phyloP scores from a whole-genome alignment of 2,329 filamentous ascomycete species.

The Cercospora nicotianae region DNA sequence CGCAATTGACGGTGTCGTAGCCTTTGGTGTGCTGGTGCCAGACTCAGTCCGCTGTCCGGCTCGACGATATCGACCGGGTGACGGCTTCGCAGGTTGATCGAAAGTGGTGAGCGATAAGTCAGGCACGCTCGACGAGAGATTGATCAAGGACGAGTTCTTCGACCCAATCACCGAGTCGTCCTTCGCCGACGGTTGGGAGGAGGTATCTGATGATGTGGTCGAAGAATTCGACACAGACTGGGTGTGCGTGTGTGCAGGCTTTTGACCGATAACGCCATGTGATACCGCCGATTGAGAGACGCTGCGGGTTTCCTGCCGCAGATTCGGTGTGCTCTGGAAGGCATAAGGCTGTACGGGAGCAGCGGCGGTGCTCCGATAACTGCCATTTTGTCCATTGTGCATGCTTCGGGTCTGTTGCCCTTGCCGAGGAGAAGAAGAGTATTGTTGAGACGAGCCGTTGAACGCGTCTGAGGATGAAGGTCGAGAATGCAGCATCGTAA shows the following conservation, averaged over 20 bases:
- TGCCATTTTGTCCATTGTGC: constrained; percentile 45
- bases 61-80: constrained; percentile 82
- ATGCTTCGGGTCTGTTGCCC: constrained; percentile 45
- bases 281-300: constrained; percentile 52
- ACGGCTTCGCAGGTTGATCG: constrained; percentile 61
- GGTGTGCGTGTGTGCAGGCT: constrained; percentile 44
- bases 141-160: constrained; percentile 43
- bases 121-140: constrained; percentile 53
- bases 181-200: constrained; percentile 38
- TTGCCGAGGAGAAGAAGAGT: constrained; percentile 42
- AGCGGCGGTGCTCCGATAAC: constrained; percentile 45
- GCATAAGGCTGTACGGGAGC: constrained; percentile 53
- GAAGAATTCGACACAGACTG: constrained; percentile 44
- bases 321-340: constrained; percentile 54
- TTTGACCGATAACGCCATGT: constrained; percentile 25
- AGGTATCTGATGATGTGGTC: constrained; percentile 52
- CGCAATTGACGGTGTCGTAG: constrained; percentile 38
- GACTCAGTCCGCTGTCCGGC: constrained; percentile 56
- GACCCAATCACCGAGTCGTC: constrained; percentile 39
- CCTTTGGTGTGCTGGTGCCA: constrained; percentile 40
- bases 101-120: constrained; percentile 57
- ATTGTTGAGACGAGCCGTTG: constrained; percentile 41
- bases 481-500: constrained; percentile 51
- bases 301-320: constrained; percentile 59
- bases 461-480: constrained; percentile 51